phyloP scores from a whole-genome alignment of 805 yeast genomes.

The Yamadazyma sp. region DNA sequence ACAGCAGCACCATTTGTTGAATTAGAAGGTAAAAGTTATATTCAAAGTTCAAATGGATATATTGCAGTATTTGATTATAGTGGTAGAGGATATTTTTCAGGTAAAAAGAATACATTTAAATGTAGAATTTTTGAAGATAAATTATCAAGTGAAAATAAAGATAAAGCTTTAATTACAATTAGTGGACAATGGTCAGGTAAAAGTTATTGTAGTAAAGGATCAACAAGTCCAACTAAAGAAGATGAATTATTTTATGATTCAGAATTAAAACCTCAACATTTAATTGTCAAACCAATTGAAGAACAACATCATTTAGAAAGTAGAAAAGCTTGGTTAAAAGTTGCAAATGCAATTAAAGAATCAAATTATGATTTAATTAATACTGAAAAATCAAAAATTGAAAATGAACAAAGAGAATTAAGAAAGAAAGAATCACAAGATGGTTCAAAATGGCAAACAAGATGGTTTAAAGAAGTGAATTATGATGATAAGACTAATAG shows the following conservation, averaged over 20 bases:
- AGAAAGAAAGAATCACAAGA: conserved; percentile 68
- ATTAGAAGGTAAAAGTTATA: conserved; percentile 82
- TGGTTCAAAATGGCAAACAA: conserved; percentile 67
- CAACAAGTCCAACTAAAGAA: conserved; percentile 40
- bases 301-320: conserved; percentile 80
- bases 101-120: conserved; percentile 90
- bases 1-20: conserved; percentile 94
- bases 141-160: conserved; percentile 46
- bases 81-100: conserved; percentile 94
- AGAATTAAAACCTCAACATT: conserved; percentile 47
- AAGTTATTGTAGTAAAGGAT: conserved; percentile 62
- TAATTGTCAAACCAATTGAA: conserved; percentile 76
- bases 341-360: conserved; percentile 77
- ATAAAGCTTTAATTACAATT: conserved; percentile 72
- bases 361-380: conserved; percentile 77
- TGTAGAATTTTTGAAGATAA: conserved; percentile 68
- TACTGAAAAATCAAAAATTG: conserved; percentile 72
- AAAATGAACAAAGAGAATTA: conserved; percentile 79
- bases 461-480: conserved; percentile 67
- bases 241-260: conserved; percentile 66
- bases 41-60: conserved; percentile 80
- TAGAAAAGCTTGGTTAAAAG: conserved; percentile 85
- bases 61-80: conserved; percentile 70
- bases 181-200: conserved; percentile 90
- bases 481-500: conserved; percentile 15